These are phyloP conservation scores for Thuidium tamariscinum DNA, from an alignment of 225 moss, liverwort and hornwort species.

Conservation along the genomic window DNA sequence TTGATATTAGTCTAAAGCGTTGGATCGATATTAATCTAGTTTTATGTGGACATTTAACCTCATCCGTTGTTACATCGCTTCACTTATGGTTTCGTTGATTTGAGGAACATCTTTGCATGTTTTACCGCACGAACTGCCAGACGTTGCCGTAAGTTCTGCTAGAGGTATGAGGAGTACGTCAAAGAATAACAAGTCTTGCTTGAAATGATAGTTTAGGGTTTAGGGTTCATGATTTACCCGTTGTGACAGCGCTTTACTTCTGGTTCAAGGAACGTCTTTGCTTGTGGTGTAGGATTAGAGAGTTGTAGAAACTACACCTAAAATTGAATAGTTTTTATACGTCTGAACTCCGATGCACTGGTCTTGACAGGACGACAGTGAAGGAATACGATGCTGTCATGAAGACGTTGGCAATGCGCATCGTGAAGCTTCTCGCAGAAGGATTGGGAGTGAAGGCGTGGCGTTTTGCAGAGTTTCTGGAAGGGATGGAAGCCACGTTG, in stretches of 20 bases:
- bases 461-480: slow-evolving; percentile 16
- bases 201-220: not conserved
- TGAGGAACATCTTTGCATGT: not conserved
- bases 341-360: not conserved
- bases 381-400: slow-evolving; percentile 19
- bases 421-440: slow-evolving; percentile 17
- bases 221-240: not conserved
- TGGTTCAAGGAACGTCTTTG: not conserved
- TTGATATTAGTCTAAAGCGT: not conserved
- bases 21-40: not conserved
- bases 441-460: slow-evolving; percentile 31
- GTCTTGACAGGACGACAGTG: slow-evolving; percentile 2
- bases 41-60: not conserved
- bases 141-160: no score
- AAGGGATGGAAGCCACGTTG: slow-evolving; percentile 18
- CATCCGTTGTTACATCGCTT: not conserved
- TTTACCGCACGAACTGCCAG: not conserved
- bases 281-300: not conserved
- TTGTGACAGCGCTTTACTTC: not conserved
- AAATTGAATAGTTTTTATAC: no score
- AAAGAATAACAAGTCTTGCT: not conserved
- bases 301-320: not conserved
- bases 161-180: not conserved
- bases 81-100: not conserved
- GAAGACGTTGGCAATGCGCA: slow-evolving; percentile 30